Evolutionary conservation across 257 asterid species (phyloP), one percentile per base, ranked within the genome.

Genomic region (Salvia hispanica): DNA sequence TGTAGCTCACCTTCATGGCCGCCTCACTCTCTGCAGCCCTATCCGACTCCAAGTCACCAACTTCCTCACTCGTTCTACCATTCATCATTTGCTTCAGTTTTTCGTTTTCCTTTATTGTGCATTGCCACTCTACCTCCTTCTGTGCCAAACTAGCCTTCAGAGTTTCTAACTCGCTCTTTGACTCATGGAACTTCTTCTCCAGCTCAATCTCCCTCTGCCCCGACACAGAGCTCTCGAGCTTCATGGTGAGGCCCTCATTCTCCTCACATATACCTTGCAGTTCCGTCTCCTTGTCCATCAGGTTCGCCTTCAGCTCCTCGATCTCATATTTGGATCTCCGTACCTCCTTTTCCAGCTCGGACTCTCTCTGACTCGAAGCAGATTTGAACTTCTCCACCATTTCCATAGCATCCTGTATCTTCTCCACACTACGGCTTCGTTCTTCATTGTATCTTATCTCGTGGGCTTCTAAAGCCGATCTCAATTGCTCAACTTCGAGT

Each of bases 201-300:
- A 90, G 82, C 31, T 80, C 79, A 50, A 47, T 47, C 62, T 76
- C 79, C 18, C 81, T 72, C 63, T 64, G 70, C 28, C 82, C 89
- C 0, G 82, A 82, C 3, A 21, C 53, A 0, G 66, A 53, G n/a
- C 51, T 82, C 70, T 74, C 83, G 0, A 89, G 80, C 76, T 82
- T 75, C 43, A 18, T 42, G 7, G 69, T 78, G 12, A 94, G 86
- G 28, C 75, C 68, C 51, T 84, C 98, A 12, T 94, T 94, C 80
- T 91, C 96, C 76, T 91, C 96, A 6, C 89, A 83, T 18, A 91
- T 89, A 12, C 95, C 91, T 60, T 94, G 98, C 67, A 94, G 62
- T 72, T 91, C 96, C 2, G 91, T 87, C 66, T 94, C 97, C 72
- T 91, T 94, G 53, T 91, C 96, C 98, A 94, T 85, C 18, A 94